Evolutionary conservation across 495 filamentous ascomycete species (phyloP), one percentile per base, ranked within the genome.

Genomic region (Penicillium daleae): DNA sequence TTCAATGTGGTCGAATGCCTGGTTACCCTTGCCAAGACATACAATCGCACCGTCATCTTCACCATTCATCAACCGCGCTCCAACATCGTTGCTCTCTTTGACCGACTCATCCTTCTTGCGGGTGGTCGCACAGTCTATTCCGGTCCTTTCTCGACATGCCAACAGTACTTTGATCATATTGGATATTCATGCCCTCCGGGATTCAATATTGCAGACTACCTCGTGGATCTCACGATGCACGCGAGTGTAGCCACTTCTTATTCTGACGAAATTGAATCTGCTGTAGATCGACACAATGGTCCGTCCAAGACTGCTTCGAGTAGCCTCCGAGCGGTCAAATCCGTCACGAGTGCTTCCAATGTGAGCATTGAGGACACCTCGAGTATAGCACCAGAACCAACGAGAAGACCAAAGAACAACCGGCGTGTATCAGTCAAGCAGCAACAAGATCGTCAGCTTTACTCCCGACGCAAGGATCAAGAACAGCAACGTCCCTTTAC

Each of bases 41-140:
- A 97, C 80, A 93, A 96, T 71, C 85, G 95, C 50, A 99, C 95
- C 1, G 91, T 99, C 61, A 90, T 99, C 59, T 97, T 99, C 80
- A 99, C 95, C 6, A 99, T 99, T 64, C 95, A 99, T 75, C 95
- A 99, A 65, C 95, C 95, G n/a, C 85, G 96, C 60, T 98, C 95
- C n/a, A 99, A 99, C 68, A 99, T 99, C 66, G 95, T 98, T 31
- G 95, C 95, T n/a, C 83, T 99, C 32, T 99, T 99, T 68, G 96
- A 99, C 72, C 87, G 94, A 58, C 82, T 99, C 19, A 86, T 99
- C 62, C 87, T 99, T 19, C 81, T 99, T 35, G 95, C 95, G 8
- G 87, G 91, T 66, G 95, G 95, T 37, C 90, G 87, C 67, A 90
- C 91, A 3, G 94, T 99, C 8, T 99, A 96, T 69, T 97, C 94